Conservation (phyloP, 192 early-diverging fungal genomes). For the Haplosporangium gracile region DNA sequence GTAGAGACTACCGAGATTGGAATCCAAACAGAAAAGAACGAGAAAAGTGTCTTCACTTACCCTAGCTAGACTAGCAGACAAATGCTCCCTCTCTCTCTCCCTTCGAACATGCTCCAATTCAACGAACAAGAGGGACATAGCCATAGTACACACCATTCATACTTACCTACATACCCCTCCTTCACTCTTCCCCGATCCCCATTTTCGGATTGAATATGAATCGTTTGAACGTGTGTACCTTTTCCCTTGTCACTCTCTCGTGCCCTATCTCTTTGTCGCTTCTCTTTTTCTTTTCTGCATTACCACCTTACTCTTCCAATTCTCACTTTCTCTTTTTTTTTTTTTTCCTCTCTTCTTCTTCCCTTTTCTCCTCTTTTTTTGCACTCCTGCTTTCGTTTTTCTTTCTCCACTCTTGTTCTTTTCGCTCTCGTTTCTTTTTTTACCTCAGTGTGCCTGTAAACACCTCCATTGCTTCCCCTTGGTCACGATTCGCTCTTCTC, state of each 20-base stretch:
- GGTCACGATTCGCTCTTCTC: slow-evolving; percentile 1
- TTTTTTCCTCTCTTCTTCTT: not conserved
- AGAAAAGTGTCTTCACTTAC: slow-evolving; percentile 15
- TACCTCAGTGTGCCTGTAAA: not conserved
- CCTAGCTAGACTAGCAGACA: slow-evolving; percentile 24
- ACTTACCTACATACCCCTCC: not conserved
- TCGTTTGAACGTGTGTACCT: not conserved
- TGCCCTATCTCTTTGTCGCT: not conserved
- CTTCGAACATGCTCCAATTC: slow-evolving; percentile 1
- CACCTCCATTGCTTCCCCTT: not conserved
- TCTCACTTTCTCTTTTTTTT: not conserved
- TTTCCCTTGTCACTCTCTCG: not conserved
- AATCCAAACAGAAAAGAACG: slow-evolving; percentile 1
- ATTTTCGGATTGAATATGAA: slow-evolving; percentile 31
- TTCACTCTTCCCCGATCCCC: not conserved
- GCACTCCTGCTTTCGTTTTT: not conserved
- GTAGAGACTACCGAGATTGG: slow-evolving; percentile 20
- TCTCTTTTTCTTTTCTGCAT: not conserved
- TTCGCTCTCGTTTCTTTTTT: not conserved
- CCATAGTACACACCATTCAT: not conserved
- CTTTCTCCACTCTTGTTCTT: not conserved
- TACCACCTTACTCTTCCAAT: not conserved
- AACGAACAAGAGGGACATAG: not conserved
- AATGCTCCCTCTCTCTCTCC: not conserved
- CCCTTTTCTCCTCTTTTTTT: not conserved